These are phyloP conservation scores for Fabrea salina DNA, from an alignment of 169 alveolate genomes.

Conservation along the genomic window DNA sequence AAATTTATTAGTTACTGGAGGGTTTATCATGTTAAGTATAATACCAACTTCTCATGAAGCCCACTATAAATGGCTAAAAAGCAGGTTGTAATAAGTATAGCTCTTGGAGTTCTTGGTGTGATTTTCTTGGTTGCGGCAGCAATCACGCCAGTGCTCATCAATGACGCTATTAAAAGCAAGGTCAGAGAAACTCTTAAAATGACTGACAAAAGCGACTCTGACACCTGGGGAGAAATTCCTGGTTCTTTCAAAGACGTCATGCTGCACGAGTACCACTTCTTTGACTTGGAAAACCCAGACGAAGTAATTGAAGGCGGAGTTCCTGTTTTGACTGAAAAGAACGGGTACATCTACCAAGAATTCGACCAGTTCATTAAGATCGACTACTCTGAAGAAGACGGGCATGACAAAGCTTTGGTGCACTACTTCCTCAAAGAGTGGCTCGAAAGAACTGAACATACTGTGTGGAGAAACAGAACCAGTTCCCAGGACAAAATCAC, in stretches of 20 bases:
- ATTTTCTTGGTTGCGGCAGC: neutral
- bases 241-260: neutral
- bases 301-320: conserved; percentile 18
- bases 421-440: neutral
- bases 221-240: conserved; percentile 17
- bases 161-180: neutral
- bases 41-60: no score
- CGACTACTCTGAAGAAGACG: neutral
- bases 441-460: neutral
- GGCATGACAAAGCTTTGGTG: neutral
- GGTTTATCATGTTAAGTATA: no score
- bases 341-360: conserved; percentile 31
- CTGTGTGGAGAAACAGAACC: neutral
- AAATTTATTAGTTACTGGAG: no score
- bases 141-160: neutral
- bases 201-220: neutral
- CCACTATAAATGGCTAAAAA: neutral
- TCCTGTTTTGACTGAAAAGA: neutral
- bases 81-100: neutral
- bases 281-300: conserved; percentile 14
- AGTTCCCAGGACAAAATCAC: conserved; percentile 12
- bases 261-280: conserved; percentile 3
- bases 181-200: neutral
- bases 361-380: conserved; percentile 17
- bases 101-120: neutral